A percentile compares a stretch with the other conserved stretches of the same genome.
Evolutionary conservation across 192 early-diverging fungal genomes (phyloP).

Genomic region (Chytriomyces confervae): DNA sequence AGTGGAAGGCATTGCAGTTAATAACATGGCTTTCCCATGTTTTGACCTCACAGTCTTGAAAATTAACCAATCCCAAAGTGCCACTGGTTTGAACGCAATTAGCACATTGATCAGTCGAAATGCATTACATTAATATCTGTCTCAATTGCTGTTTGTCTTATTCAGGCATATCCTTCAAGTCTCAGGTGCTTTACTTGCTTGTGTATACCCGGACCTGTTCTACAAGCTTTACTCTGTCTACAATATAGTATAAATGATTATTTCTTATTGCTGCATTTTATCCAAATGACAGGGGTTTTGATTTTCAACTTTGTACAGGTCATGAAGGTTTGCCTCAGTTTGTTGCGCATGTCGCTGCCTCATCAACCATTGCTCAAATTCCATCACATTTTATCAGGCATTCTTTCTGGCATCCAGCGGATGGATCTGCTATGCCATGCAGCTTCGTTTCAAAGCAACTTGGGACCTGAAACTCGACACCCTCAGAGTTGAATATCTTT

Average conservation of each 20-base stretch:
- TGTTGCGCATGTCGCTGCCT: no score
- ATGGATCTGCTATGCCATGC: constrained; percentile 94
- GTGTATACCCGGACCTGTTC: constrained; percentile 95
- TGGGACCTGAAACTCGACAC: constrained; percentile 94
- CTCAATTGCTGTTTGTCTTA: not conserved
- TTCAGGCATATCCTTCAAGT: constrained; percentile 96
- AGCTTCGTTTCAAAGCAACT: constrained; percentile 80
- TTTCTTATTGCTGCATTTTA: no score
- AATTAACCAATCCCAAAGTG: constrained; percentile 28
- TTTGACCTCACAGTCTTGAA: constrained; percentile 15
- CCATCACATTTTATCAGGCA: constrained; percentile 57
- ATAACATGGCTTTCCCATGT: no score
- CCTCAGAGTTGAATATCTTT: constrained; percentile 85
- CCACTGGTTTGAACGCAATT: constrained; percentile 19
- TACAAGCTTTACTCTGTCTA: constrained; percentile 78
- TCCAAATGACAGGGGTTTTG: no score
- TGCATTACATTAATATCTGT: not conserved
- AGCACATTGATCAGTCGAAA: no score
- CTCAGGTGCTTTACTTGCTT: constrained; percentile 87
- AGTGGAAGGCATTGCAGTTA: no score
- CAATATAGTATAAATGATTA: constrained; percentile 66
- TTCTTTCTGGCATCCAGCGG: constrained; percentile 88
- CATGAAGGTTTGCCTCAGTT: no score
- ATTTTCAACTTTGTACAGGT: no score
- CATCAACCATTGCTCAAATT: no score